A percentile compares a stretch with the other conserved stretches of the same genome.
These are phyloP conservation scores for Dentipellis sp. DNA, from an alignment of 768 basidiomycete species.

Conservation along the genomic window DNA sequence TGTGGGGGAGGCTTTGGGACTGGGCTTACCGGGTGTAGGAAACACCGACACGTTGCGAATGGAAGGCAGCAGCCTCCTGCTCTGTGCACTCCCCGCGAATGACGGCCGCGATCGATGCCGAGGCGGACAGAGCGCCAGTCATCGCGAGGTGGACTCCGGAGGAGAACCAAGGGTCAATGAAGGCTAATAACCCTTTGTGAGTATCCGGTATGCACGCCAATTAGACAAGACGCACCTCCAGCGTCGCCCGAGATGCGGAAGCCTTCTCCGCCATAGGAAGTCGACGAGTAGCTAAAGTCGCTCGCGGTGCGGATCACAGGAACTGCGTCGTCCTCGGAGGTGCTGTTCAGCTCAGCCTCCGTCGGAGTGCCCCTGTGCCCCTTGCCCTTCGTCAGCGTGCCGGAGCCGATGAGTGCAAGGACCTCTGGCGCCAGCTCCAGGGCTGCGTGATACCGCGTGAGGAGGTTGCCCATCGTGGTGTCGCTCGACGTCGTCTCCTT, in stretches of 20 bases:
- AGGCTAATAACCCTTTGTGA: slow-evolving; percentile 20
- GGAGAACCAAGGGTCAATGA: slow-evolving; percentile 59
- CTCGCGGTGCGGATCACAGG: slow-evolving; percentile 20
- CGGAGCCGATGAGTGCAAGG: neutral
- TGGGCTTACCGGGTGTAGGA: slow-evolving; percentile 36
- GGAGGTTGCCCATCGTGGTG: neutral
- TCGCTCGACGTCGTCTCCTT: neutral
- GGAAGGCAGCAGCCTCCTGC: slow-evolving; percentile 28
- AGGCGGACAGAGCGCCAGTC: slow-evolving; percentile 38
- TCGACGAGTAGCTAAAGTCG: slow-evolving; percentile 28
- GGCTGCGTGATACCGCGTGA: neutral
- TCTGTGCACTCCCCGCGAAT: slow-evolving; percentile 38
- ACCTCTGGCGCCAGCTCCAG: neutral
- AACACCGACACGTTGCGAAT: slow-evolving; percentile 31
- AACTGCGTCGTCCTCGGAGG: neutral
- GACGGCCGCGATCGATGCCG: slow-evolving; percentile 37
- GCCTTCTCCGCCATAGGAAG: slow-evolving; percentile 22
- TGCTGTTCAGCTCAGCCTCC: slow-evolving; percentile 15
- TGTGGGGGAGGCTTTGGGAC: too few relatives aligned
- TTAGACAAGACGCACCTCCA: slow-evolving; percentile 17
- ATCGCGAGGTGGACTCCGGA: slow-evolving; percentile 45
- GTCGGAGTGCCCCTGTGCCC: neutral
- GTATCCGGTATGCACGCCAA: neutral
- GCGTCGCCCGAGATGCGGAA: slow-evolving; percentile 29
- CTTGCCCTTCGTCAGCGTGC: slow-evolving; percentile 12